A percentile compares a stretch with the other conserved stretches of the same genome.
Conservation (phyloP, 2,329 filamentous ascomycete genomes). For the Fusarium protoensiforme region DNA sequence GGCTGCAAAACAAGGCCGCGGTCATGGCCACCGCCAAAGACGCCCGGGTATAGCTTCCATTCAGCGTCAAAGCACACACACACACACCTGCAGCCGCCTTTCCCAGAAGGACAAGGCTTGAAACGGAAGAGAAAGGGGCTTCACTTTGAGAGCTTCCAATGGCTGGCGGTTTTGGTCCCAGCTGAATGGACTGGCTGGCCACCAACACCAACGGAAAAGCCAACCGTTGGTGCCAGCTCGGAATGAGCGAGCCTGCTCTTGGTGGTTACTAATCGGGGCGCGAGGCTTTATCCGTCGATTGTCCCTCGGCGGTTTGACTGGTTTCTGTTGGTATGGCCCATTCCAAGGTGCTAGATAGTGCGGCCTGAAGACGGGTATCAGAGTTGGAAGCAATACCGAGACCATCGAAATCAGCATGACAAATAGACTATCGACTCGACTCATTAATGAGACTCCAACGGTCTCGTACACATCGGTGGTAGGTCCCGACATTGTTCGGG, state of each 20-base stretch:
- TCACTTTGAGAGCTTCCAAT: background rate
- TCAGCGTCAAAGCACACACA: background rate
- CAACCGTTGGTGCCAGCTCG: background rate
- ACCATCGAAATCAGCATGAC: background rate
- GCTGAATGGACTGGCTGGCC: background rate
- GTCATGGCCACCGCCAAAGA: background rate
- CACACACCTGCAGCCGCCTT: background rate
- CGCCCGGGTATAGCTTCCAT: background rate
- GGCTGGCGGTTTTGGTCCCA: background rate
- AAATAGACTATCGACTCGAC: background rate
- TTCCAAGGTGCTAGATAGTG: background rate
- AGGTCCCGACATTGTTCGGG: background rate
- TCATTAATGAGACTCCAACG: background rate
- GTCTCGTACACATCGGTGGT: background rate
- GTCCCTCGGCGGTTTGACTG: background rate
- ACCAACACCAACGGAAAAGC: background rate
- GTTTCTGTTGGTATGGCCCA: background rate
- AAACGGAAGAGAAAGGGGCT: background rate
- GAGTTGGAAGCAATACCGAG: background rate
- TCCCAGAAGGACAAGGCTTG: slow-evolving; percentile 11
- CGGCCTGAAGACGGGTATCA: background rate
- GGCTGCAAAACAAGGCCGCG: background rate
- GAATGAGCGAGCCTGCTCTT: background rate
- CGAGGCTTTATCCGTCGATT: background rate
- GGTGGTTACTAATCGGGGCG: background rate